Conservation (phyloP, 331 rosid species). For the Pyrus hybrid region DNA sequence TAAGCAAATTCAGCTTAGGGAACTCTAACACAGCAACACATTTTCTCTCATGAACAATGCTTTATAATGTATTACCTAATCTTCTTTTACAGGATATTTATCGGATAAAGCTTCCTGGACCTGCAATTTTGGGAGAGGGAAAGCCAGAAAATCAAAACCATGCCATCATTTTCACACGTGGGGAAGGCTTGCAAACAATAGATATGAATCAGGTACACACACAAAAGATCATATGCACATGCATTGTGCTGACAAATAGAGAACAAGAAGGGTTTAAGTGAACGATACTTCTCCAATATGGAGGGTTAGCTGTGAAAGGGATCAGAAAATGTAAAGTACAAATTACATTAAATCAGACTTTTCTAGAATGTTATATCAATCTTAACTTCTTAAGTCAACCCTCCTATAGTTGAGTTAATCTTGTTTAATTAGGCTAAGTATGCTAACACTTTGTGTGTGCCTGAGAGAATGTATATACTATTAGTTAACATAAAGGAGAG, state of each 20-base stretch:
- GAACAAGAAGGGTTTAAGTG: not conserved
- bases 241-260: not conserved
- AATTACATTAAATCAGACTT: not conserved
- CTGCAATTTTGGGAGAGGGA: constrained; percentile 88
- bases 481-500: not conserved
- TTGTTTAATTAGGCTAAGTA: not conserved
- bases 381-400: too few species aligned
- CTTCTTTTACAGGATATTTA: constrained; percentile 57
- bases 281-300: not conserved
- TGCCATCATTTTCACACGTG: constrained; percentile 96
- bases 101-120: constrained; percentile 93
- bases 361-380: not conserved
- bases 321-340: not conserved
- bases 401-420: not conserved
- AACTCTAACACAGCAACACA: not conserved
- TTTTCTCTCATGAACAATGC: not conserved
- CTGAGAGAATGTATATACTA: not conserved
- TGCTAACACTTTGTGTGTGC: not conserved
- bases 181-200: constrained; percentile 95
- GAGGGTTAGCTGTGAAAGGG: not conserved
- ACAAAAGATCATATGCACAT: not conserved
- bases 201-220: constrained; percentile 91
- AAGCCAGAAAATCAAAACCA: constrained; percentile 99
- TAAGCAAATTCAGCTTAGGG: not conserved
- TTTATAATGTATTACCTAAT: constrained; percentile 17